phyloP scores from a whole-genome alignment of 148 eudicot species.

The Nepenthes mirabilis region DNA sequence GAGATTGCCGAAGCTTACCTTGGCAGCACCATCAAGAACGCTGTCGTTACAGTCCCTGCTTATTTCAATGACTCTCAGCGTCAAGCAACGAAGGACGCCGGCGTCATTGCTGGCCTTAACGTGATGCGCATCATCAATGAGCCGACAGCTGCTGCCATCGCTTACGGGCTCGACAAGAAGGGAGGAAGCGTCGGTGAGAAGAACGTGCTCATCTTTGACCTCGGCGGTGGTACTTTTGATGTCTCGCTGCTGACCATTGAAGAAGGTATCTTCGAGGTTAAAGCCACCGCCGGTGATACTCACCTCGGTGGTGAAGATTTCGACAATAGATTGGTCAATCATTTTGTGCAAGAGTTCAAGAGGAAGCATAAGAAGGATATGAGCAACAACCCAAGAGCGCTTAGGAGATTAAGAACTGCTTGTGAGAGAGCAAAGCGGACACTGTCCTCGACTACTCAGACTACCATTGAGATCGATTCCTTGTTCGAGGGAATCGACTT shows the following conservation, averaged over 20 bases:
- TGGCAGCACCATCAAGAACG: not conserved
- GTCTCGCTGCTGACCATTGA: constrained; percentile 13
- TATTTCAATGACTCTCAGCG: not conserved
- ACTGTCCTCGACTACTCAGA: too few relatives aligned
- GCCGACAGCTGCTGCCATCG: not conserved
- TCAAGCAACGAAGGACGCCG: too few relatives aligned
- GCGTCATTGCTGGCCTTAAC: too few relatives aligned
- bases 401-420: constrained; percentile 9
- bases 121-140: not conserved
- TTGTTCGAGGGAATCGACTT: constrained; percentile 12
- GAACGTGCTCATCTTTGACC: too few relatives aligned
- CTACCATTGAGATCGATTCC: constrained; percentile 7
- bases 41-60: not conserved
- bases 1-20: not conserved
- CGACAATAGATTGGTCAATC: constrained; percentile 11
- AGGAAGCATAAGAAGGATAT: constrained; percentile 15
- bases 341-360: constrained; percentile 15
- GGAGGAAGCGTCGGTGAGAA: not conserved
- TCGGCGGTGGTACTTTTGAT: constrained; percentile 7
- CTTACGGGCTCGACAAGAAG: constrained; percentile 1
- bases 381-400: constrained; percentile 9
- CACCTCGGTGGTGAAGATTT: constrained; percentile 7
- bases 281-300: constrained; percentile 17
- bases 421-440: not conserved
- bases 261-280: constrained; percentile 15